Evolutionary conservation across 345 rosid genomes (phyloP).

Genomic region (Salix udensis): DNA sequence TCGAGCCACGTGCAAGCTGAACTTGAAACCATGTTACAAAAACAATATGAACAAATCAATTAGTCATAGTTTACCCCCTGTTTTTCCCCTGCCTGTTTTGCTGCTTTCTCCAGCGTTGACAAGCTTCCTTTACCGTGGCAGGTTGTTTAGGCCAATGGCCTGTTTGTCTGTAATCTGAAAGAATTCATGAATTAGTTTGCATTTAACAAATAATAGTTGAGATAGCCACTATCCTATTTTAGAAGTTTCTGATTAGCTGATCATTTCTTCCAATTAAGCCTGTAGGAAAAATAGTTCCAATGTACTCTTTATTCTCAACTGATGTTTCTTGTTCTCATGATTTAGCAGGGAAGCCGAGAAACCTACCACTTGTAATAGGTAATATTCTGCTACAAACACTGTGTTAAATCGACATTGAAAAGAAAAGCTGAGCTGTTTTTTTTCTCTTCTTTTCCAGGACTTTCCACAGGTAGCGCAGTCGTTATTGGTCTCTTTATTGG

Average conservation of each 20-base stretch:
- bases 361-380: constrained; percentile 16
- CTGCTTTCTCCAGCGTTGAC: neutral
- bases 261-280: neutral
- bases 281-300: no score
- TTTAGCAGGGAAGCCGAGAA: constrained; percentile 14
- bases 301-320: constrained; percentile 2
- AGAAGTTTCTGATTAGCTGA: neutral
- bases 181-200: neutral
- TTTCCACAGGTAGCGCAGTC: constrained; percentile 27
- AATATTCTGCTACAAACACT: neutral
- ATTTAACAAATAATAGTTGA: neutral
- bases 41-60: neutral
- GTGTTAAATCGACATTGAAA: neutral
- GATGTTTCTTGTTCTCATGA: constrained; percentile 13
- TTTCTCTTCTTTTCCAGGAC: constrained; percentile 34
- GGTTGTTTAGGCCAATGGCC: neutral
- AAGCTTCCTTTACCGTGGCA: neutral
- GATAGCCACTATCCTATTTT: neutral
- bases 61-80: neutral
- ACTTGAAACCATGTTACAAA: no score
- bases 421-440: neutral
- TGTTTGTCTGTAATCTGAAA: neutral
- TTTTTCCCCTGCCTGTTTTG: neutral
- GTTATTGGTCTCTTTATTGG: constrained; percentile 16
- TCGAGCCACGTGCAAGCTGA: accelerated